Evolutionary conservation across 2,329 filamentous ascomycete species (phyloP), one percentile per base, ranked within the genome.

Genomic region (Aspergillus terreus): DNA sequence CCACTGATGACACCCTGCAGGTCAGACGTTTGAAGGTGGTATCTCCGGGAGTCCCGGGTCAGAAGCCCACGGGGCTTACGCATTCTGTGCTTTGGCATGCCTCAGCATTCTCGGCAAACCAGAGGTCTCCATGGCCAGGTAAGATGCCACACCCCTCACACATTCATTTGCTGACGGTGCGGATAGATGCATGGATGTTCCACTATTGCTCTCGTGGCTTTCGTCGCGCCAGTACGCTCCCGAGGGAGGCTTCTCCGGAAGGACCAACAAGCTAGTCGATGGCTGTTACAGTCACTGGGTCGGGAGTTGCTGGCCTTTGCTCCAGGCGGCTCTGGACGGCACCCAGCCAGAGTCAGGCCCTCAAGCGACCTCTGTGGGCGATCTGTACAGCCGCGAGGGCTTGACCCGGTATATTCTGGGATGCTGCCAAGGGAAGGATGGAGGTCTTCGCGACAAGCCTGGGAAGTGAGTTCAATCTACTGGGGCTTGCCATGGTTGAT

Each of bases 261-360:
- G 94, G 61, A 96, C 92, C 25, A 97, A 97, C 78, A 99, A 99
- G 75, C 81, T 99, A 30, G 94, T 97, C 30, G 94, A 99, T 71
- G 94, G 92, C 43, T 99, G 94, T 75, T 99, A 99, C 76, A 95
- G 90, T 68, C 92, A 96, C 72, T 99, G 94, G 94, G 87, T 96
- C 32, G 94, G 94, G 49, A 88, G 88, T 49, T 97, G 92, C 75
- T 99, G 92, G 90, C 87, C 92, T 43, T 74, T 99, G 58, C 78
- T 97, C 60, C 88, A 96, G 75, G 89, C 90, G 51, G 86, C 86
- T 49, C 74, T 94, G 52, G 80, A 81, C 59, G 82, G 81, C 25
- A 76, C 77, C 50, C 71, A 70, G 49, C 56, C 60, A 47, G 57
- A 60, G 41, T 47, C 59, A 27, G 55, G 55, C 19, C 55, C 57